Evolutionary conservation across 805 yeast species (phyloP), one percentile per base, ranked within the genome.

Genomic region (Candida tibetensis): DNA sequence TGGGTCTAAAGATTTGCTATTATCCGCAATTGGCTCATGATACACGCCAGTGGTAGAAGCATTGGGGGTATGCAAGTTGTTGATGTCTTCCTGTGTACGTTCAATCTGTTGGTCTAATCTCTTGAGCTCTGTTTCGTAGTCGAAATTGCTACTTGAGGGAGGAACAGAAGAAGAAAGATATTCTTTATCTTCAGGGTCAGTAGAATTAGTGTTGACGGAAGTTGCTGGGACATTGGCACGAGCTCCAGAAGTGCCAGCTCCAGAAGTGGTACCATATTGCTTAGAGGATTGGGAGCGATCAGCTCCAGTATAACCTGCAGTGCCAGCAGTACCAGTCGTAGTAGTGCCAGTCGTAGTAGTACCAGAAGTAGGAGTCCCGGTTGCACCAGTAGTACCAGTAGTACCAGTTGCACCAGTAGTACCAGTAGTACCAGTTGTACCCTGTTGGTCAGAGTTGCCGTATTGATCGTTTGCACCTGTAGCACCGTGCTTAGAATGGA

Each of bases 11-110:
- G 38, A 16, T 4, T 31, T 29, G 15, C 31, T 28, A 3, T 35
- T 29, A 18, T 39, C 12, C 19, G 30, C 36, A 3, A 36, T 22
- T 5, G 39, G 41, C 17, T 37, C 37, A 17, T 37, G 16, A 37
- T 38, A 37, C 2, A 38, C 21, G 1, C 42, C 37, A 6, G 41
- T 37, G 25, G 42, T 36, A 6, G 46, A 40, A 9, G 27, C 30
- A 18, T 37, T 26, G 25, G 35, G 10, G 17, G 30, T 37, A n/a
- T 36, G 23, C 42, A 42, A 42, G 15, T 27, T 12, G n/a, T 36
- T 54, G 14, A 57, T 52, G 32, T 58, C 60, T 10, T 36, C 42
- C 41, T 58, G 58, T 9, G 64, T 56, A 17, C 45, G 39, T 21
- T 46, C 53, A 18, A 58, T 56, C 39, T 52, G 53, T 30, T 44